phyloP scores from a whole-genome alignment of 768 basidiomycete genomes.

The Boletus rubroflammeus region DNA sequence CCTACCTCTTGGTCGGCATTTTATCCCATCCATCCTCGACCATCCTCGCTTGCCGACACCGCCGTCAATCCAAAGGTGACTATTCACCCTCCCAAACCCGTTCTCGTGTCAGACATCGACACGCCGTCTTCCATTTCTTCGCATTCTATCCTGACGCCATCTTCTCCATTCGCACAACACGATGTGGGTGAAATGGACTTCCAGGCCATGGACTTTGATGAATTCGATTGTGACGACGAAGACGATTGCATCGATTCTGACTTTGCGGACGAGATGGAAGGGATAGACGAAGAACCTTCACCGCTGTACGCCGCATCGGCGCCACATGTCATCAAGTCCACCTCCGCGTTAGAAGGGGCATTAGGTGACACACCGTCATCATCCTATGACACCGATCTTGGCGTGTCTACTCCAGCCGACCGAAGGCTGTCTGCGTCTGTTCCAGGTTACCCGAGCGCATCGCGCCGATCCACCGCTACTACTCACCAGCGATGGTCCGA shows the following conservation, averaged over 20 bases:
- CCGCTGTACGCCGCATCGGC: conserved; percentile 21
- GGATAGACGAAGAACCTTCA: conserved; percentile 20
- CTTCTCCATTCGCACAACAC: conserved; percentile 27
- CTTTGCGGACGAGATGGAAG: conserved; percentile 33
- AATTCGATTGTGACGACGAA: conserved; percentile 33
- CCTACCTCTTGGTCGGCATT: conserved; percentile 22
- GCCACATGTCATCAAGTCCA: conserved; percentile 29
- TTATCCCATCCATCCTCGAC: conserved; percentile 12
- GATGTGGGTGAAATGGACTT: conserved; percentile 6
- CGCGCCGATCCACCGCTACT: conserved; percentile 14
- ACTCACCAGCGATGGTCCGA: conserved; percentile 18
- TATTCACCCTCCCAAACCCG: conserved; percentile 22
- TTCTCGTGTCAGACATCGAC: conserved; percentile 25
- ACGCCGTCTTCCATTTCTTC: conserved; percentile 33
- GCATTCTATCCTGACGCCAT: conserved; percentile 30
- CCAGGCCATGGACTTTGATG: conserved; percentile 29
- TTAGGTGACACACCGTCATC: conserved; percentile 23
- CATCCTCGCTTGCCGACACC: conserved; percentile 14
- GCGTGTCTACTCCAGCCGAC: conserved; percentile 20
- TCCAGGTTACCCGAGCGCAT: conserved; percentile 28
- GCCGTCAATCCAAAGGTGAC: conserved; percentile 29
- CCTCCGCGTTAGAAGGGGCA: conserved; percentile 32
- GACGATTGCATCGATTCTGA: conserved; percentile 31
- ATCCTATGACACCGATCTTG: conserved; percentile 7
- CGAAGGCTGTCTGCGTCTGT: conserved; percentile 32